A percentile compares a stretch with the other conserved stretches of the same genome.
These are phyloP conservation scores for Clarireedia sp. DNA, from an alignment of 2,329 filamentous ascomycete species.

Conservation along the genomic window DNA sequence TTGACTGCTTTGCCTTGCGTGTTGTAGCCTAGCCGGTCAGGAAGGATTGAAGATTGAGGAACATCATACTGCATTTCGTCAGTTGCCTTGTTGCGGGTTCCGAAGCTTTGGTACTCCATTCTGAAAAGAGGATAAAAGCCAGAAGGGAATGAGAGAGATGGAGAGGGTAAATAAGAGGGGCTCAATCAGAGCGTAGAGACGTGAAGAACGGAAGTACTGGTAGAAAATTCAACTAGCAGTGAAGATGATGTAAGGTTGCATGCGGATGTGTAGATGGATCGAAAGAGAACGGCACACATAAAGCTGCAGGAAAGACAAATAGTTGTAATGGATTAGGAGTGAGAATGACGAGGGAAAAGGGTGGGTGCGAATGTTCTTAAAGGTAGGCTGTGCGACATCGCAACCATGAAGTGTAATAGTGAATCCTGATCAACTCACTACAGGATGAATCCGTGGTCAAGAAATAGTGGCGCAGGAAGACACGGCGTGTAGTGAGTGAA, in stretches of 20 bases:
- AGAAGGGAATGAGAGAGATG: conserved; percentile 6
- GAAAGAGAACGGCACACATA: background rate
- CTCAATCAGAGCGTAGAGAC: background rate
- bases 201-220: conserved; percentile 11
- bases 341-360: background rate
- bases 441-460: no score
- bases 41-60: conserved; percentile 14
- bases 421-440: no score
- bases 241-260: background rate
- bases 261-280: background rate
- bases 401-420: no score
- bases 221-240: conserved; percentile 13
- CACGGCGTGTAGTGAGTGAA: no score
- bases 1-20: conserved; percentile 46
- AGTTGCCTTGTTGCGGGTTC: conserved; percentile 19
- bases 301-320: background rate
- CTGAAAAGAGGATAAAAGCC: conserved; percentile 1
- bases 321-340: background rate
- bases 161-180: background rate
- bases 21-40: conserved; percentile 49
- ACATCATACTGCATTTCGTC: conserved; percentile 16
- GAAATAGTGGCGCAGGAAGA: no score
- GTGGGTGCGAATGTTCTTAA: background rate
- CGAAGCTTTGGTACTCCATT: conserved; percentile 26
- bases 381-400: no score